Evolutionary conservation across 2,329 filamentous ascomycete genomes (phyloP), one percentile per base, ranked within the genome.

Genomic region (Penicillium sp.): DNA sequence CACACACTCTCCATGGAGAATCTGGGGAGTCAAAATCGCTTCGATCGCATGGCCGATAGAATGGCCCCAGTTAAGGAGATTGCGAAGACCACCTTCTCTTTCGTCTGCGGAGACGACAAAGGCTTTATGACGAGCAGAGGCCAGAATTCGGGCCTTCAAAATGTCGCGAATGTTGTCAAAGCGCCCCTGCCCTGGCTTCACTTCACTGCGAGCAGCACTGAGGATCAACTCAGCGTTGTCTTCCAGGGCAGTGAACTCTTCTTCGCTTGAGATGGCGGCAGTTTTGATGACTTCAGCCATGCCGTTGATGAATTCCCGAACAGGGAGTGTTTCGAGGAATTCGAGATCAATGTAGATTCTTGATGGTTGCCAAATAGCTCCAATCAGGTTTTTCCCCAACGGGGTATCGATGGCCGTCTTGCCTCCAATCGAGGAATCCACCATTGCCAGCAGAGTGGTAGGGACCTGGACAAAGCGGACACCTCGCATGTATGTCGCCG

Each of bases 261-360:
- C 72, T 69, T 94, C 89, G 62, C 95, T 83, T 82, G 91, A 96
- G 60, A 98, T 97, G 46, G 93, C 93, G 3, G 93, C 93, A 3
- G 93, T 98, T 80, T 96, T 96, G 67, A 96, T 80, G 28, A 98
- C 91, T 73, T 98, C 93, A 26, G 91, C 93, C 91, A 98, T 96
- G 52, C 93, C 93, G 67, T 98, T 98, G 71, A 96, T 90, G 64
- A 98, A 91, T 71, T 98, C 91, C 57, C 93, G 80, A 55, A 85
- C 84, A 1, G 91, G 90, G 18, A 98, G 76, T 1, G 90, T 95
- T 66, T 95, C 88, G 47, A 98, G 77, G 65, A 98, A 97, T 47
- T 84, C 80, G 52, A 97, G 76, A 68, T 98, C 93, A 60, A 98
- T 90, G 71, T 95, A 98, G 56, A 97, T 90, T 54, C 89, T 84